Percentiles rank a stretch among this genome's conserved stretches.
These are phyloP conservation scores for Phytophthora tentaculata DNA, from an alignment of 352 stramenopile genomes.

Conservation along the genomic window DNA sequence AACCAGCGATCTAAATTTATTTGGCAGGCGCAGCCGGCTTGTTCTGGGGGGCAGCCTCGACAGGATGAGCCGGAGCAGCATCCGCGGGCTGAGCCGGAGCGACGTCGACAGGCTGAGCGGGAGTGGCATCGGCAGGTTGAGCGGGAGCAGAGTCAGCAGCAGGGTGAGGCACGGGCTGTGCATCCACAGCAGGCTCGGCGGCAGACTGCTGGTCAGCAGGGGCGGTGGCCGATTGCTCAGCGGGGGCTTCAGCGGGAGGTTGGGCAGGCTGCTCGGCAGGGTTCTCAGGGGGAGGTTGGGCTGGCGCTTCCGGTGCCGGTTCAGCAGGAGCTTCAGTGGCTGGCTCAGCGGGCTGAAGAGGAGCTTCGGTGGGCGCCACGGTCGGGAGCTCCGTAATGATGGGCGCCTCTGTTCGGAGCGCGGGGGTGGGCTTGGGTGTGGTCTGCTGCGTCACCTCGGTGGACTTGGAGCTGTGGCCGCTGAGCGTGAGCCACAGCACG, in stretches of 20 bases:
- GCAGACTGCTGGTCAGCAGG: constrained; percentile 13
- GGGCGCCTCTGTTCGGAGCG: constrained; percentile 26
- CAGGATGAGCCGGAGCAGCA: neutral
- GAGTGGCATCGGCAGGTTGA: neutral
- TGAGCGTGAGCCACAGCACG: constrained; percentile 41
- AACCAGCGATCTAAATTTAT: constrained; percentile 11
- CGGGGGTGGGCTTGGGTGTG: constrained; percentile 31
- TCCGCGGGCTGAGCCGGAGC: neutral
- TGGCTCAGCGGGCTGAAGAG: neutral
- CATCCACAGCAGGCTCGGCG: neutral
- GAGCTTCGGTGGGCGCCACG: constrained; percentile 21
- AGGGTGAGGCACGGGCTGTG: neutral
- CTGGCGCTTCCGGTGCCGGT: neutral
- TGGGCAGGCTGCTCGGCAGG: constrained; percentile 10
- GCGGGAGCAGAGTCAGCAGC: constrained; percentile 4
- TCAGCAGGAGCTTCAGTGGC: neutral
- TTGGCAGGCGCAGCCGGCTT: constrained; percentile 15
- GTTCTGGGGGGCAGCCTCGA: constrained; percentile 1
- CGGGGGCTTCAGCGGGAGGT: constrained; percentile 1
- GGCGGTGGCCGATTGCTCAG: constrained; percentile 5
- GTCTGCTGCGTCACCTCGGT: constrained; percentile 23
- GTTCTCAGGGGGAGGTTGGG: neutral
- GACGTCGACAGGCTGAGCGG: neutral
- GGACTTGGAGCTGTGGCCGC: constrained; percentile 38
- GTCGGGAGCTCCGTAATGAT: constrained; percentile 15